Conservation (phyloP, 306 rosid species). For the Cyamopsis tetragonoloba region DNA sequence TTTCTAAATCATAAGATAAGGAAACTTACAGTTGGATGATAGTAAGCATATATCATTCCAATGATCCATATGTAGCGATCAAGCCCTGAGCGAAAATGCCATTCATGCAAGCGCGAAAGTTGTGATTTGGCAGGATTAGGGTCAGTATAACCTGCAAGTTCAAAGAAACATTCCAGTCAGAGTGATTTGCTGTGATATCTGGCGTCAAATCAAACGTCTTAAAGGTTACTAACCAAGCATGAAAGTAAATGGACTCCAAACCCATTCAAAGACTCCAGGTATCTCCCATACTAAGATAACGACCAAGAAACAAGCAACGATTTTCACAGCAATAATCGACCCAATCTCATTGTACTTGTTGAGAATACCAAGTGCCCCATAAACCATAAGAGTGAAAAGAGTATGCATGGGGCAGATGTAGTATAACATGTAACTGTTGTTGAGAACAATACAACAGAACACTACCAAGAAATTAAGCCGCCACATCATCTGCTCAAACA, state of each 20-base stretch:
- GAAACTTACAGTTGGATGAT: slow-evolving; percentile 84
- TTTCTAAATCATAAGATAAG: slow-evolving; percentile 15
- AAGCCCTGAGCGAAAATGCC: slow-evolving; percentile 97
- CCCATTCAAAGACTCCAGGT: slow-evolving; percentile 87
- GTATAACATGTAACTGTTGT: slow-evolving; percentile 91
- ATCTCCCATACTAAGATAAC: slow-evolving; percentile 88
- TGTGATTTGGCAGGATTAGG: slow-evolving; percentile 64
- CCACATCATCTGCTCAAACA: slow-evolving; percentile 96
- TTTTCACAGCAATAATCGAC: slow-evolving; percentile 65
- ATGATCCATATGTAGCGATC: slow-evolving; percentile 98
- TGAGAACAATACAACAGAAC: slow-evolving; percentile 70
- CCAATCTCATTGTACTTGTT: slow-evolving; percentile 82
- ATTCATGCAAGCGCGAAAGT: slow-evolving; percentile 67
- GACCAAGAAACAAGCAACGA: slow-evolving; percentile 67
- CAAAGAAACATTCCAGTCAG: slow-evolving; percentile 27
- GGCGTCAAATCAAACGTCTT: slow-evolving; percentile 6
- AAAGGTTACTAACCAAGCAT: slow-evolving; percentile 62
- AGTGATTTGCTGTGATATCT: slow-evolving; percentile 24
- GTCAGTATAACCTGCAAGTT: slow-evolving; percentile 62
- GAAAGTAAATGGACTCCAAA: slow-evolving; percentile 88
- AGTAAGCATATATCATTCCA: slow-evolving; percentile 96
- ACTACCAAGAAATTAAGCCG: slow-evolving; percentile 92
- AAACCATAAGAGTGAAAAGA: slow-evolving; percentile 90
- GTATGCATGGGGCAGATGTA: slow-evolving; percentile 99
- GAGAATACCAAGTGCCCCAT: slow-evolving; percentile 75